Evolutionary conservation across 2,329 filamentous ascomycete species (phyloP), one percentile per base, ranked within the genome.

Genomic region (Tympanopsis confertula): DNA sequence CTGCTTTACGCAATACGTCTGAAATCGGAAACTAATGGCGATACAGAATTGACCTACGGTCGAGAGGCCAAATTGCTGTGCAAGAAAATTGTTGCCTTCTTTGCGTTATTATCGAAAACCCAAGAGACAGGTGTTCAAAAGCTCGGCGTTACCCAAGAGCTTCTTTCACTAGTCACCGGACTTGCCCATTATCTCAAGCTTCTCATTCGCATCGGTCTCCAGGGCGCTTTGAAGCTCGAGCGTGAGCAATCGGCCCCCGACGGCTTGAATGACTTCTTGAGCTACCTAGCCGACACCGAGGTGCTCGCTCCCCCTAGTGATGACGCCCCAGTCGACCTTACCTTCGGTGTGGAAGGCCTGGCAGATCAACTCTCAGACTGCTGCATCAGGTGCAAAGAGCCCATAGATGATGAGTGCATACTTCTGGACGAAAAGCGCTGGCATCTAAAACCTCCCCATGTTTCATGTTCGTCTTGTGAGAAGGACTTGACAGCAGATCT

Each of bases 61-160:
- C 79, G 91, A 50, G 91, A 98, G 64, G 85, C 91, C n/a, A 98
- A 98, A 61, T 70, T 98, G 37, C 74, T 98, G n/a, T 98, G 91
- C 68, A 98, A 98, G 62, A 98, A 98, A 61, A 94, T 98, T 39
- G 91, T 98, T 4, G 86, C 89, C 19, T 98, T 98, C 66, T 98
- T 98, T 57, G 87, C 87, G 12, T 67, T 98, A 14, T 69, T 98
- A 5, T 94, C 89, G 4, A 94, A 94, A 57, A 91, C 88, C 1
- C 89, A 96, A 54, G 88, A 95, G 52, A 86, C 80, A 5, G 85
- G 82, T n/a, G 78, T 85, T 26, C 74, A 86, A 41, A 91, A 95
- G 55, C 75, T 96, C 30, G 91, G 91, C 32, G 91, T 98, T 20
- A 98, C 91, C 5, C 91, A 98, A 57, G 91, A 98, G 56, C 71